Percentiles rank a stretch among this genome's conserved stretches.
phyloP scores from a whole-genome alignment of 2,329 filamentous ascomycete species.

The Didymella lethalis region DNA sequence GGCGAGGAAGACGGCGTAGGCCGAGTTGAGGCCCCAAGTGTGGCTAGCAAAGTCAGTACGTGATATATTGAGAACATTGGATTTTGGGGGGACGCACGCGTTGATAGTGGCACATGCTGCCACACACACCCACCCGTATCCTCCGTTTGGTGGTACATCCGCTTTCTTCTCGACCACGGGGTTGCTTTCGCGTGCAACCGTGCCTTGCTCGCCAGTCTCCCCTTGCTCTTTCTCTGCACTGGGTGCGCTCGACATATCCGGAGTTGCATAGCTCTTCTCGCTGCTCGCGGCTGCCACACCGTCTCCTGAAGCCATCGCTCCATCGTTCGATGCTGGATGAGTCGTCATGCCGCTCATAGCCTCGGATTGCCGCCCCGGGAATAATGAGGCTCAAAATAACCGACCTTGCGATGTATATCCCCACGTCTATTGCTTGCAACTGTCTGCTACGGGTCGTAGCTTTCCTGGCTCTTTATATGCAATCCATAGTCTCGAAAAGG shows the following conservation, averaged over 20 bases:
- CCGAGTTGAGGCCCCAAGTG: conserved; percentile 77
- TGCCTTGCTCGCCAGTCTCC: conserved; percentile 50
- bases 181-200: conserved; percentile 53
- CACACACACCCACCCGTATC: conserved; percentile 67
- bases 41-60: conserved; percentile 56
- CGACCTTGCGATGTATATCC: not conserved
- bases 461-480: not conserved
- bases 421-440: not conserved
- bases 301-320: not conserved
- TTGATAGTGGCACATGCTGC: conserved; percentile 45
- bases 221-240: conserved; percentile 7
- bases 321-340: not conserved
- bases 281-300: not conserved
- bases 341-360: conserved; percentile 9
- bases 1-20: conserved; percentile 77
- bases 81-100: conserved; percentile 41
- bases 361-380: conserved; percentile 19
- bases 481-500: conserved; percentile 5
- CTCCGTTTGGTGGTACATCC: conserved; percentile 70
- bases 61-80: not conserved
- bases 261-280: conserved; percentile 11
- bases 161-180: conserved; percentile 6
- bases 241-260: not conserved
- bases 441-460: not conserved
- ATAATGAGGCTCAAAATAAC: conserved; percentile 7